Base-by-base conservation (phyloP, 176 grass and related monocot species). In the Rhynchospora tenuis region DNA sequence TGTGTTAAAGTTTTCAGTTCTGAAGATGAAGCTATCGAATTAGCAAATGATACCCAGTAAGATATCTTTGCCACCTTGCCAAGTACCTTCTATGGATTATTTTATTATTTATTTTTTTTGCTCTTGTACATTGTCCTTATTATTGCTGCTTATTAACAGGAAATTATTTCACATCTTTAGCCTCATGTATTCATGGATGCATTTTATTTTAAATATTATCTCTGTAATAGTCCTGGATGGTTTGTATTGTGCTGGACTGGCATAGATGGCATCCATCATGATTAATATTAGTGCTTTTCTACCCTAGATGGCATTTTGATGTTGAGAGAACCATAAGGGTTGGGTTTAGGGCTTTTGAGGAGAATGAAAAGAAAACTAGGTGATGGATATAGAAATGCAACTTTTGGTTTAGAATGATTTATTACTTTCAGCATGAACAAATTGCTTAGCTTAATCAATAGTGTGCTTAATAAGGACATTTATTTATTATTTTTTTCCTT, bases 21-120 rank as follows among this genome's bases (percentile, higher is more conserved):
- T 10, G 95, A 97, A 87, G 95, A 97, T 26, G 95, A 97, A 92
- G 95, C 95, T 75, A 94, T 97, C 75, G 92, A 97, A 84, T 78
- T 97, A 64, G 89, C 95, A 42, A 97, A 94, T 38, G 95, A 97
- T 91, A 92, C 95, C 77, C 92, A 88, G 95, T 97, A 84, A 89
- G 87, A 16, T 77, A 59, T 45, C 83, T 83, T 12, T 57, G 65
- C 27, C 73, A 23, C 23, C 59, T 63, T 65, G 20, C 10, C 46
- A 38, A 7, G 2, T 9, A 27, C 1, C 22, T 73, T 20, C 63
- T 68, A 59, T 79, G 29, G 15, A 44, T 43, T n/a, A n/a, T n/a
- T n/a, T n/a, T n/a, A n/a, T n/a, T n/a, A n/a, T n/a, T n/a, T n/a
- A n/a, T 45, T n/a, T 69, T 43, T 43, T 19, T 2, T 51, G 0